Evolutionary conservation across 805 yeast genomes (phyloP).

Genomic region (Suhomyces tanzawaensis): DNA sequence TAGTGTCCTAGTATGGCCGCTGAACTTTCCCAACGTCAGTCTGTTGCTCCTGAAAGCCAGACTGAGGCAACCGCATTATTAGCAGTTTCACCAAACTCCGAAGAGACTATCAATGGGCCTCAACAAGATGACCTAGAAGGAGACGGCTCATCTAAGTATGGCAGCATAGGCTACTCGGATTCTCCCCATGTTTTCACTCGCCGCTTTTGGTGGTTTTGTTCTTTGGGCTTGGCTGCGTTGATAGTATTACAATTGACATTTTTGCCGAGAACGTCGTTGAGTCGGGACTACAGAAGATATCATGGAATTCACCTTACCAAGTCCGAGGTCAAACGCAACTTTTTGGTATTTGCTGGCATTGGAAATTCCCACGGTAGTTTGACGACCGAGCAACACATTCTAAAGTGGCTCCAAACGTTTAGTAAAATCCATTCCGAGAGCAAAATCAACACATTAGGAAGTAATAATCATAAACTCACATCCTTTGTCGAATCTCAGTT

Average conservation of each 20-base stretch:
- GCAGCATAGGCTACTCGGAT: background rate
- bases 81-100: background rate
- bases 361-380: constrained; percentile 18
- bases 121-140: background rate
- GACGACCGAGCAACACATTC: constrained; percentile 26
- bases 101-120: background rate
- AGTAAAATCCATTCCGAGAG: constrained; percentile 20
- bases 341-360: constrained; percentile 36
- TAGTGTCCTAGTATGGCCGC: background rate
- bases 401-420: constrained; percentile 27
- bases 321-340: constrained; percentile 67
- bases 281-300: constrained; percentile 74
- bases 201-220: constrained; percentile 45
- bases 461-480: constrained; percentile 25
- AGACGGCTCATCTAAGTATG: background rate
- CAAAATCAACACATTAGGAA: constrained; percentile 22
- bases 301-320: constrained; percentile 65
- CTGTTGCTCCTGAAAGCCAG: background rate
- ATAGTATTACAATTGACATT: constrained; percentile 64
- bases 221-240: constrained; percentile 50
- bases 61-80: background rate
- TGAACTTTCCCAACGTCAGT: background rate
- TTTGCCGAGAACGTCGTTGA: constrained; percentile 79
- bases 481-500: constrained; percentile 25
- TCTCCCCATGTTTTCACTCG: background rate